Evolutionary conservation across 1,284 basidiomycete species (phyloP).

Genomic region (Pyrrhoderma lamaoense): DNA sequence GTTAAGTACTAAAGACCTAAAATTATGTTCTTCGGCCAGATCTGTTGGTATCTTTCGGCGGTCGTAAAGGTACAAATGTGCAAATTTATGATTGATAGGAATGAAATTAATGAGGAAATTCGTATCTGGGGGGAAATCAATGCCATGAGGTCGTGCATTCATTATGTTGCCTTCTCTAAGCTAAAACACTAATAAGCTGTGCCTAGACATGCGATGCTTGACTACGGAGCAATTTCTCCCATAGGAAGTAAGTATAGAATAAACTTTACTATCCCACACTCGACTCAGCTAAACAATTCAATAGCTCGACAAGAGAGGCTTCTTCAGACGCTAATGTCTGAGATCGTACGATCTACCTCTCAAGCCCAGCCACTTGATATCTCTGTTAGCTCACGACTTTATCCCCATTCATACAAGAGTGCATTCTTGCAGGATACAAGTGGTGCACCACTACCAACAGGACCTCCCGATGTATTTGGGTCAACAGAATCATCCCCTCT

Average conservation of each 20-base stretch:
- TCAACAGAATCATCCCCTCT: slow-evolving; percentile 3
- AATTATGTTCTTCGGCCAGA: slow-evolving; percentile 36
- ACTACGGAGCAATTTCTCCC: slow-evolving; percentile 69
- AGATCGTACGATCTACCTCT: slow-evolving; percentile 73
- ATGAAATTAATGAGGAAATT: slow-evolving; percentile 60
- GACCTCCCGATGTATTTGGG: slow-evolving; percentile 6
- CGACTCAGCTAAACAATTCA: no score
- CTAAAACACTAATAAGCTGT: not conserved
- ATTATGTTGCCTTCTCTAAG: not conserved
- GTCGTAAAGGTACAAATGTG: slow-evolving; percentile 78
- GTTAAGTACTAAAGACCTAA: slow-evolving; percentile 2
- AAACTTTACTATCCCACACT: no score
- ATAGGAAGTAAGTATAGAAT: slow-evolving; percentile 62
- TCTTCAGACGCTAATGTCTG: slow-evolving; percentile 75
- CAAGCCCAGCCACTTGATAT: slow-evolving; percentile 72
- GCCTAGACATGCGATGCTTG: slow-evolving; percentile 67
- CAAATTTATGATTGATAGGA: slow-evolving; percentile 73
- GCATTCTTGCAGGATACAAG: slow-evolving; percentile 35
- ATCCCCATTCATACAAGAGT: slow-evolving; percentile 65
- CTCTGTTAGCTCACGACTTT: slow-evolving; percentile 53
- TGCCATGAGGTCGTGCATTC: slow-evolving; percentile 50
- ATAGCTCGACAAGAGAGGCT: slow-evolving; percentile 71
- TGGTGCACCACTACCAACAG: slow-evolving; percentile 14
- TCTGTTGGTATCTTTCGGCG: slow-evolving; percentile 82
- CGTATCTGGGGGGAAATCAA: slow-evolving; percentile 82